Conservation (phyloP, 106 monocot species). For the Allium sativum region DNA sequence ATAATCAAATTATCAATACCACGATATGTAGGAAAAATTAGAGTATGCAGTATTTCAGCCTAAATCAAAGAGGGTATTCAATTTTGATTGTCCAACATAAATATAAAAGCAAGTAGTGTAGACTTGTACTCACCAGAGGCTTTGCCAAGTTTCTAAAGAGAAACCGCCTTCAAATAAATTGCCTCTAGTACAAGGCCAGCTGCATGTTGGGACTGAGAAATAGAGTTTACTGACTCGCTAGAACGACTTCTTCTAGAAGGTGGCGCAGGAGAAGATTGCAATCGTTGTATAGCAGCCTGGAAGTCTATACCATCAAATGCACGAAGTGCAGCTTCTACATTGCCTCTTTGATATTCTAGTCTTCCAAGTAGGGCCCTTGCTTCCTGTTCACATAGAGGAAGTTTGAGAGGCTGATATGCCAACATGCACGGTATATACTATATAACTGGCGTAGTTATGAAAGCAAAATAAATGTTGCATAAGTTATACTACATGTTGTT, state of each 20-base stretch:
- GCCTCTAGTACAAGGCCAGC: slow-evolving; percentile 87
- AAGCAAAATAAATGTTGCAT: too few relatives aligned
- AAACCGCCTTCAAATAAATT: slow-evolving; percentile 87
- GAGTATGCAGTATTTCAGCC: too few relatives aligned
- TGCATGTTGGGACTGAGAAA: slow-evolving; percentile 53
- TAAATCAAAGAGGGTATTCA: too few relatives aligned
- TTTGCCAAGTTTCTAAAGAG: slow-evolving; percentile 73
- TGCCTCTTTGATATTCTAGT: slow-evolving; percentile 84
- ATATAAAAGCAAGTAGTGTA: too few relatives aligned
- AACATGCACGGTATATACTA: too few relatives aligned
- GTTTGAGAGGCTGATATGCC: too few relatives aligned
- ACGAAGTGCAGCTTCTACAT: slow-evolving; percentile 85
- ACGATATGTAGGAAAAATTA: too few relatives aligned
- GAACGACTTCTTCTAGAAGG: slow-evolving; percentile 27
- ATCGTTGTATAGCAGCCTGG: slow-evolving; percentile 67
- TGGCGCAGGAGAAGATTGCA: slow-evolving; percentile 50
- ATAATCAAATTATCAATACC: too few relatives aligned
- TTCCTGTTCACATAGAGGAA: too few relatives aligned
- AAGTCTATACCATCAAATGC: slow-evolving; percentile 90
- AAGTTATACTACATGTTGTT: too few relatives aligned
- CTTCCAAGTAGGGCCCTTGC: slow-evolving; percentile 83
- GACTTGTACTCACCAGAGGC: slow-evolving; percentile 36
- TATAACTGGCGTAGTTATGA: too few relatives aligned
- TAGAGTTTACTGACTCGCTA: slow-evolving; percentile 26
- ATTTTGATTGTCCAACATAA: too few relatives aligned